These are phyloP conservation scores for Ogataea ganodermae DNA, from an alignment of 805 yeast species.

Conservation along the genomic window DNA sequence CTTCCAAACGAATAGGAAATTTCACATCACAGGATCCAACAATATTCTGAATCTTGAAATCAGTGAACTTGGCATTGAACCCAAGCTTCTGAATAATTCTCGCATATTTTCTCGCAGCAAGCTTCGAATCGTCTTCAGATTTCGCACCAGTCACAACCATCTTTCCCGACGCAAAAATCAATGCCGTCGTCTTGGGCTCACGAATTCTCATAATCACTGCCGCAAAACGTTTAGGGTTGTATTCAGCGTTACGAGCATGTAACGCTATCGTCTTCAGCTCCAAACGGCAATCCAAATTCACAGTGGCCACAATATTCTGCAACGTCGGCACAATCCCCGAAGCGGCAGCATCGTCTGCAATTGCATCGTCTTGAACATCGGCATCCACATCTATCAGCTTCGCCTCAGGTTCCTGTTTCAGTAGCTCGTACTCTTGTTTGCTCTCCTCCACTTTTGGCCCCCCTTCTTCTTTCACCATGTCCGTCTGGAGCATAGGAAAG, in stretches of 20 bases:
- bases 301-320: constrained; percentile 97
- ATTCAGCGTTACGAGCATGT: constrained; percentile 98
- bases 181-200: constrained; percentile 97
- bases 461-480: constrained; percentile 27
- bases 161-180: constrained; percentile 97
- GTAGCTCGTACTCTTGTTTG: constrained; percentile 26
- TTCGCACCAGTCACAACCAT: constrained; percentile 99
- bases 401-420: constrained; percentile 27
- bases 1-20: constrained; percentile 96
- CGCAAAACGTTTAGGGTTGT: constrained; percentile 97
- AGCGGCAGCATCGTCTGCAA: constrained; percentile 65
- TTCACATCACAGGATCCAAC: constrained; percentile 99
- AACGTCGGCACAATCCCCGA: constrained; percentile 96
- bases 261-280: constrained; percentile 96
- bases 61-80: constrained; percentile 96
- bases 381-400: constrained; percentile 34
- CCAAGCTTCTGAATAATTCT: constrained; percentile 97
- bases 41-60: constrained; percentile 96
- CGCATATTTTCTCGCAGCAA: constrained; percentile 96
- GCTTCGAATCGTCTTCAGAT: constrained; percentile 96
- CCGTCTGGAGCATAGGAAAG: constrained; percentile 53
- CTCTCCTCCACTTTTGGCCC: constrained; percentile 15
- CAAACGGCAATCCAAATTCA: constrained; percentile 91
- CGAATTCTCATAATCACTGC: constrained; percentile 99
- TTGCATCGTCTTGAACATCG: constrained; percentile 27